phyloP scores from a whole-genome alignment of 257 asterid genomes.

The Solanum sejunctum region DNA sequence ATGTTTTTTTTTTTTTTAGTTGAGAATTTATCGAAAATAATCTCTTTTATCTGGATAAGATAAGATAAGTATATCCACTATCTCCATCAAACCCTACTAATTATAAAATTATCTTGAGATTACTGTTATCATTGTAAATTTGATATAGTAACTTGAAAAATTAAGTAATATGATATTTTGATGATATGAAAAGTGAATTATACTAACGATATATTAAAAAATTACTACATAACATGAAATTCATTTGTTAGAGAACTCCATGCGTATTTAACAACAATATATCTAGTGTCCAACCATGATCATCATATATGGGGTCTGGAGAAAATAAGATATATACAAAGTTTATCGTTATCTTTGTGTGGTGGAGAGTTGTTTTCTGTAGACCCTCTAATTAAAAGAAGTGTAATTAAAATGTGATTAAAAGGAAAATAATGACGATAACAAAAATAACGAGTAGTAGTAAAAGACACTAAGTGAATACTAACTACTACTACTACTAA shows the following conservation, averaged over 20 bases:
- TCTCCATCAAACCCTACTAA: too few relatives aligned
- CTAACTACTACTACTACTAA: neutral
- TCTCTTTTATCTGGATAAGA: too few relatives aligned
- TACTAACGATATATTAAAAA: neutral
- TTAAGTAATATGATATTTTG: too few relatives aligned
- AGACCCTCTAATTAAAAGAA: neutral
- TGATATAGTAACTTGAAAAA: neutral
- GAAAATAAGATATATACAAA: neutral
- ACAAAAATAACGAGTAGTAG: neutral
- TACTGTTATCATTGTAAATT: too few relatives aligned
- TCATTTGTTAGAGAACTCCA: neutral
- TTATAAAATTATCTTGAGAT: too few relatives aligned
- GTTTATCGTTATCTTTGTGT: neutral
- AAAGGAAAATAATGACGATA: neutral
- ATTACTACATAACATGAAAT: too few relatives aligned
- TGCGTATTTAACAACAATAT: neutral
- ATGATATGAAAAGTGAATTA: too few relatives aligned
- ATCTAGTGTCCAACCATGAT: neutral
- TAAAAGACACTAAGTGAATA: neutral
- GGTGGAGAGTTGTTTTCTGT: neutral
- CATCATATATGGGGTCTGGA: too few relatives aligned
- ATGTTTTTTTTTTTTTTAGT: neutral
- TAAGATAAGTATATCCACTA: too few relatives aligned
- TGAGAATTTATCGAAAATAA: neutral
- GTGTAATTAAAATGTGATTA: neutral